Evolutionary conservation across 2,329 filamentous ascomycete genomes (phyloP).

Genomic region (Ophiostoma ips): DNA sequence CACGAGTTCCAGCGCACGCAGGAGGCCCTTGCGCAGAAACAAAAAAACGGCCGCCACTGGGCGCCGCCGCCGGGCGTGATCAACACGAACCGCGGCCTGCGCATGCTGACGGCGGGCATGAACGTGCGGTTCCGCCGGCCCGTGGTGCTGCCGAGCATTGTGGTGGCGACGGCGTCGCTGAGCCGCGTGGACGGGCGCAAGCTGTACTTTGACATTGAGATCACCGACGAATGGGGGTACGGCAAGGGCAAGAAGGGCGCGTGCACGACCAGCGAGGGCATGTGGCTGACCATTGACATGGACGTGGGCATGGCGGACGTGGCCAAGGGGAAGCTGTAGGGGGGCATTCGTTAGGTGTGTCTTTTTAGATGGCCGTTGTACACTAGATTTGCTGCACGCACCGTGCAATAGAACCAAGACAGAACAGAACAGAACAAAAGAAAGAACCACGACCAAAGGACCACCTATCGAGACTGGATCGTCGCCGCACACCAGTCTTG

Average conservation of each 20-base stretch:
- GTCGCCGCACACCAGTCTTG: conserved; percentile 7
- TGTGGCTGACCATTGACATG: conserved; percentile 7
- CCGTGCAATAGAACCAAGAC: too few relatives aligned
- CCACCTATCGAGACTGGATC: too few relatives aligned
- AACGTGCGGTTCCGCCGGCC: conserved; percentile 7
- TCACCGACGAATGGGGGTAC: background rate
- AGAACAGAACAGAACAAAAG: background rate
- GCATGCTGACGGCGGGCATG: conserved; percentile 10
- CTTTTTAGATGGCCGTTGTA: too few relatives aligned
- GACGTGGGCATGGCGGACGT: too few relatives aligned
- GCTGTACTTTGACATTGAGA: conserved; percentile 6
- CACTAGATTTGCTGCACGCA: background rate
- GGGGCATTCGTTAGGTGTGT: too few relatives aligned
- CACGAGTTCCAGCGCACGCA: conserved; percentile 9
- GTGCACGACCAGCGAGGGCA: conserved; percentile 9
- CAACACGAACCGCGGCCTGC: background rate
- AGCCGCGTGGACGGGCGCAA: conserved; percentile 12
- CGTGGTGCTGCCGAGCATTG: conserved; percentile 3
- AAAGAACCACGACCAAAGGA: too few relatives aligned
- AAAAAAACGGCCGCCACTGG: background rate
- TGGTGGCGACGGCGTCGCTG: conserved; percentile 2
- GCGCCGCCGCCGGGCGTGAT: conserved; percentile 1
- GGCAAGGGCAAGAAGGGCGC: background rate
- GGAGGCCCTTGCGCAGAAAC: background rate
- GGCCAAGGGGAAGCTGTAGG: conserved; percentile 1